These are phyloP conservation scores for Prunella vulgaris DNA, from an alignment of 257 asterid species.

Conservation along the genomic window DNA sequence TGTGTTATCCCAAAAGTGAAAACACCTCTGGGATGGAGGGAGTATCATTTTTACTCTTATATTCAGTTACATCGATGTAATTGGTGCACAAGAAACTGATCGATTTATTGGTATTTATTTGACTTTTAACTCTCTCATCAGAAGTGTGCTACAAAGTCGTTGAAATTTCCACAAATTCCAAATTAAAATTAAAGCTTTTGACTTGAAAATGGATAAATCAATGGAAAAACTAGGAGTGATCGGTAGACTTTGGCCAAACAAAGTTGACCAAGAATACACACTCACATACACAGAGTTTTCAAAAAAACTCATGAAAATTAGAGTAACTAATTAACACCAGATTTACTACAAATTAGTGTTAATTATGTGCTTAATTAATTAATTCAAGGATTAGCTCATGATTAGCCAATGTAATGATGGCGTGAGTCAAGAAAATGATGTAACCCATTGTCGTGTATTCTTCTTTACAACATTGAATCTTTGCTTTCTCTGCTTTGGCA, in stretches of 20 bases:
- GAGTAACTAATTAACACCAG: background rate
- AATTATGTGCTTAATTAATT: background rate
- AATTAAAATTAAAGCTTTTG: background rate
- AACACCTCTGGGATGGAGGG: no score
- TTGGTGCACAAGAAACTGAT: no score
- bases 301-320: background rate
- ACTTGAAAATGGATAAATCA: background rate
- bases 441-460: constrained; percentile 18
- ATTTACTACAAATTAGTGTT: constrained; percentile 8
- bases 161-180: background rate
- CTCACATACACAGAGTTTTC: background rate
- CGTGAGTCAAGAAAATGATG: constrained; percentile 33
- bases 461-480: constrained; percentile 29
- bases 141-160: background rate
- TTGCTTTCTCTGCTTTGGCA: constrained; percentile 16
- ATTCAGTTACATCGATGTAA: no score
- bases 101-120: no score
- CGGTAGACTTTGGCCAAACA: constrained; percentile 1
- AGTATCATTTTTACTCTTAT: no score
- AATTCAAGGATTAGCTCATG: constrained; percentile 21
- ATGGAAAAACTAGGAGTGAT: background rate
- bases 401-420: constrained; percentile 33
- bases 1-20: no score
- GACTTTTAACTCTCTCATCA: background rate
- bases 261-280: background rate